Evolutionary conservation across 1,139 yeast species (phyloP), one percentile per base, ranked within the genome.

Genomic region (Zhuliangozyma parablackwelliae): DNA sequence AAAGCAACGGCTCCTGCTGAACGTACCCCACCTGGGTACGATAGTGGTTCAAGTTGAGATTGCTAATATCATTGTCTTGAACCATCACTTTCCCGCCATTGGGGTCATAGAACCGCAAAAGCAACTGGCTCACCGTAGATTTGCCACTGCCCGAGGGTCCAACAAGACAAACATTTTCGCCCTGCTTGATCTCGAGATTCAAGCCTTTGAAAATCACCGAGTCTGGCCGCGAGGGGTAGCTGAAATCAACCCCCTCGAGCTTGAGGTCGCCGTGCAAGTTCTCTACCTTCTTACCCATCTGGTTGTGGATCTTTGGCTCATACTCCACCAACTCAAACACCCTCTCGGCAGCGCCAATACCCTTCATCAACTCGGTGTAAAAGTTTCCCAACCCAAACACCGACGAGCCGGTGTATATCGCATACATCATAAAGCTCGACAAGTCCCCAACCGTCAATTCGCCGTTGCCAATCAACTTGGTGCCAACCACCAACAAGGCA

Each of bases 131-230:
- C 28, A 92, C 81, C 0, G 97, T 90, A 1, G 96, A 87, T 59
- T 92, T 92, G 26, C 97, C 98, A 45, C 94, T 80, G 12, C 98
- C 97, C 3, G 96, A 85, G 5, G 97, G 97, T 0, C 97, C 98
- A 10, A 90, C 97, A 47, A 92, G 79, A 57, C 97, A 90, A 10
- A 90, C 88, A 50, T 88, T 88, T 37, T 92, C 84, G 2, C 97
- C 97, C 12, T 87, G 75, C 29, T 78, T 78, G 42, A 92, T 84
- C 16, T 69, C 73, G 50, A 90, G 75, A 38, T 79, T 71, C 36
- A 90, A 55, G 24, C 77, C 72, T 29, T 73, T 69, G 57, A 92
- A 89, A 12, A 92, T 82, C 23, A 65, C 61, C 36, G 80, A 74
- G 32, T 84, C 78, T 2, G 90, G 87, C 44, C 98, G 76, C 2